A percentile compares a stretch with the other conserved stretches of the same genome.
Evolutionary conservation across 2,329 filamentous ascomycete genomes (phyloP).

Genomic region (Xylaria sp.): DNA sequence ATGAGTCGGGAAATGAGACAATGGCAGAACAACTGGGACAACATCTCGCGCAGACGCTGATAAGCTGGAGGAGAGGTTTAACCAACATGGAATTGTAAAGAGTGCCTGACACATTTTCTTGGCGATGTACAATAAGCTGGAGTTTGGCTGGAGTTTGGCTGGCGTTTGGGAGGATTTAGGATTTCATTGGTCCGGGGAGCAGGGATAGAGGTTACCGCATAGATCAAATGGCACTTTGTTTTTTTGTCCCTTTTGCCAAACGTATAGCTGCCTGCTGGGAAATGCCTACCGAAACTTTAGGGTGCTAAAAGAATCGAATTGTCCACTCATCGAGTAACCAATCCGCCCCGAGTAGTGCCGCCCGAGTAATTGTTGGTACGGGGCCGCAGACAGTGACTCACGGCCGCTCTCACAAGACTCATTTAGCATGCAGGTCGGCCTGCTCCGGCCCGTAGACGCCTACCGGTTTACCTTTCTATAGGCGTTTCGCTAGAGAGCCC

Average conservation of each 20-base stretch:
- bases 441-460: background rate
- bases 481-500: background rate
- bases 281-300: background rate
- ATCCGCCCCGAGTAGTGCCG: too few relatives aligned
- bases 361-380: background rate
- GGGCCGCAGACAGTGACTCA: slow-evolving; percentile 6
- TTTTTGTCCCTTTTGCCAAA: background rate
- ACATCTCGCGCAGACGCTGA: slow-evolving; percentile 14
- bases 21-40: slow-evolving; percentile 29
- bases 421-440: background rate
- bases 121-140: slow-evolving; percentile 21
- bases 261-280: background rate
- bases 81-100: background rate
- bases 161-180: too few relatives aligned
- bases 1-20: slow-evolving; percentile 23
- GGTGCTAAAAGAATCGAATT: background rate
- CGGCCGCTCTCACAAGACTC: background rate
- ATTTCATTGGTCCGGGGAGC: slow-evolving; percentile 17
- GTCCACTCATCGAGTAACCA: background rate
- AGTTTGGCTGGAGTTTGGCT: too few relatives aligned
- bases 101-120: slow-evolving; percentile 2
- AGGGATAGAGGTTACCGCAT: slow-evolving; percentile 9
- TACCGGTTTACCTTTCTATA: background rate
- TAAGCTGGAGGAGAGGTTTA: slow-evolving; percentile 4
- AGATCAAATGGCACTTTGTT: slow-evolving; percentile 14